These are phyloP conservation scores for Coniferiporia weirii DNA, from an alignment of 1,284 basidiomycete genomes.

Conservation along the genomic window DNA sequence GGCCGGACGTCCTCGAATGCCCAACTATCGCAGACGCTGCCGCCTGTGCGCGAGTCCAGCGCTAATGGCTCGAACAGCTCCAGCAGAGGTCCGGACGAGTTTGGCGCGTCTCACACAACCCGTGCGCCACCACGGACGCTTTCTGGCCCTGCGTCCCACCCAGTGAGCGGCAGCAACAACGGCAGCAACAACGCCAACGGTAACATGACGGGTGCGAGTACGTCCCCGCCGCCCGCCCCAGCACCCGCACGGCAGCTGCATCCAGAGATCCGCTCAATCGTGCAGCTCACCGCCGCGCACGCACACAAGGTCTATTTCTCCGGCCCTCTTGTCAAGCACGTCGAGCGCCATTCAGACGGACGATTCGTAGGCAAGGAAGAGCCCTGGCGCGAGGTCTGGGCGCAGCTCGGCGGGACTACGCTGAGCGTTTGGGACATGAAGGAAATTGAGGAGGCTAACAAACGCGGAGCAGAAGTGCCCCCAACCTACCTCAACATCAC, in stretches of 20 bases:
- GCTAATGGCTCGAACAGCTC: not conserved
- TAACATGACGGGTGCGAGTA: not conserved
- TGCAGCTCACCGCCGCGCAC: conserved; percentile 62
- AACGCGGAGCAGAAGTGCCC: conserved; percentile 76
- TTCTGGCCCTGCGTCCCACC: no score
- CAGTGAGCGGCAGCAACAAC: not conserved
- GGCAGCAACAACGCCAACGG: not conserved
- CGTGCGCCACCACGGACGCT: not conserved
- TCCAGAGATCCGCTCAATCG: conserved; percentile 73
- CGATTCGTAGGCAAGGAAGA: conserved; percentile 68
- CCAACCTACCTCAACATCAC: conserved; percentile 84
- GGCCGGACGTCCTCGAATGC: conserved; percentile 3
- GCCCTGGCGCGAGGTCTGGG: conserved; percentile 92
- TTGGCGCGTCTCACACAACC: not conserved
- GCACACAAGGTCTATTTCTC: conserved; percentile 79
- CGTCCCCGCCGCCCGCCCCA: conserved; percentile 10
- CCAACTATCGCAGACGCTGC: not conserved
- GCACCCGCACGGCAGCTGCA: conserved; percentile 39
- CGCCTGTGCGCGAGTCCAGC: not conserved
- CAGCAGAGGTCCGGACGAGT: not conserved
- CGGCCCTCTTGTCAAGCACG: conserved; percentile 67
- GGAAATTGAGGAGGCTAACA: conserved; percentile 76
- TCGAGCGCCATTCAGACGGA: conserved; percentile 74
- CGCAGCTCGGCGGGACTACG: conserved; percentile 89
- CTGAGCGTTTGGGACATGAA: conserved; percentile 90